Percentiles rank a stretch among this genome's conserved stretches.
phyloP scores from a whole-genome alignment of 495 filamentous ascomycete species.

The Aspergillus ostianus region DNA sequence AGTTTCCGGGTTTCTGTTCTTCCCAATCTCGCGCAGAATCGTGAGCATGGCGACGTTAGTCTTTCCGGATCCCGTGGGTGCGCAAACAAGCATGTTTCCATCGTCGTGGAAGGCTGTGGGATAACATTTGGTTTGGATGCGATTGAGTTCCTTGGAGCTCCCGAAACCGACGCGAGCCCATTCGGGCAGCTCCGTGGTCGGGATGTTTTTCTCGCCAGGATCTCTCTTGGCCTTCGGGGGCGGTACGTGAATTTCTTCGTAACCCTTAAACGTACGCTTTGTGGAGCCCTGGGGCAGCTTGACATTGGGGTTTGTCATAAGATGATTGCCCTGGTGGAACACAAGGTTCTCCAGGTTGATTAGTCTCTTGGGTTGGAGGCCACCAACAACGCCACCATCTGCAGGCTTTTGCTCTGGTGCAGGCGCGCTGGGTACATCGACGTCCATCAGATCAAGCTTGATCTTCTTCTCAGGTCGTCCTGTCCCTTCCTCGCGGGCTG shows the following conservation, averaged over 20 bases:
- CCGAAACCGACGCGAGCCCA: conserved; percentile 90
- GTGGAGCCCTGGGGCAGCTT: conserved; percentile 93
- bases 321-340: conserved; percentile 96
- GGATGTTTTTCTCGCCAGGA: conserved; percentile 74
- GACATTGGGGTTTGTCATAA: conserved; percentile 97
- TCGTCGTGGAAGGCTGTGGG: conserved; percentile 90
- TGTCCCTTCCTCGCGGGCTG: conserved; percentile 51
- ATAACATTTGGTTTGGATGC: conserved; percentile 91
- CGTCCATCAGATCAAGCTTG: conserved; percentile 84
- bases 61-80: conserved; percentile 95
- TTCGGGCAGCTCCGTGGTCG: conserved; percentile 82
- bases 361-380: conserved; percentile 80
- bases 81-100: conserved; percentile 96
- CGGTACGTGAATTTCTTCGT: conserved; percentile 97
- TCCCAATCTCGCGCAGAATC: conserved; percentile 94
- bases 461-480: conserved; percentile 70
- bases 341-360: conserved; percentile 95
- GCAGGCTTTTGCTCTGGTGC: conserved; percentile 47
- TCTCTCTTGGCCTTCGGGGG: conserved; percentile 81
- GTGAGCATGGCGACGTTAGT: conserved; percentile 98
- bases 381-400: conserved; percentile 71
- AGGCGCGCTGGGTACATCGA: conserved; percentile 70
- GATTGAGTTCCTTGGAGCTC: conserved; percentile 77
- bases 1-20: conserved; percentile 80
- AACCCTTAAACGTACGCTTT: conserved; percentile 93